phyloP scores from a whole-genome alignment of 495 filamentous ascomycete species.

The Alectoria sarmentosa region DNA sequence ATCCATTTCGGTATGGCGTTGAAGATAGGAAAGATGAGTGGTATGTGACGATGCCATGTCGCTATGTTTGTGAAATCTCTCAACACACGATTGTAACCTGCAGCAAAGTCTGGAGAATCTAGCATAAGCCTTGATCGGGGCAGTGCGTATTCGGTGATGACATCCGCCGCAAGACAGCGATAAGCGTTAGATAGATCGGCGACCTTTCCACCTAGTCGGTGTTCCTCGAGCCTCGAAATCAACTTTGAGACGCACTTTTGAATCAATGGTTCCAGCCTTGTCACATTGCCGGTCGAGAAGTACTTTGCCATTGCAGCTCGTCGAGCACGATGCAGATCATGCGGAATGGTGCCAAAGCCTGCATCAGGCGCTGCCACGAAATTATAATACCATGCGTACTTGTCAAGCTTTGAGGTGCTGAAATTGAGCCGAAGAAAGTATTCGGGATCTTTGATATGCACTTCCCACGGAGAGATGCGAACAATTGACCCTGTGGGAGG shows the following conservation, averaged over 20 bases:
- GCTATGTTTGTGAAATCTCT: neutral
- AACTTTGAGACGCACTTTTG: constrained; percentile 12
- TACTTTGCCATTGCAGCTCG: constrained; percentile 6
- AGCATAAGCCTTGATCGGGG: constrained; percentile 31
- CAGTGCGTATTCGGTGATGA: constrained; percentile 41
- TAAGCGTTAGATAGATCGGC: constrained; percentile 27
- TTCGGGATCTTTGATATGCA: constrained; percentile 36
- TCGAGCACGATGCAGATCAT: constrained; percentile 11
- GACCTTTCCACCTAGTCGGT: constrained; percentile 12
- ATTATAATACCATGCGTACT: constrained; percentile 3
- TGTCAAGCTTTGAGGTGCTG: constrained; percentile 5
- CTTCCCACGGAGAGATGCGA: constrained; percentile 42
- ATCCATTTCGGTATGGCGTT: neutral
- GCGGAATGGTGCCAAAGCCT: constrained; percentile 1
- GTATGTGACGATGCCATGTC: neutral
- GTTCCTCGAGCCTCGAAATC: constrained; percentile 10
- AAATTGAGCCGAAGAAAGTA: constrained; percentile 14
- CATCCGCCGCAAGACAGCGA: constrained; percentile 36
- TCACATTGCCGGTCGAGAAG: constrained; percentile 9
- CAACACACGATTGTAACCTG: neutral
- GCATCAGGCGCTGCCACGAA: neutral
- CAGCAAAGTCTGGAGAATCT: constrained; percentile 23
- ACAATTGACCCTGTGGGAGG: constrained; percentile 47
- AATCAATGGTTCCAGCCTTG: constrained; percentile 5
- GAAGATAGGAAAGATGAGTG: neutral